These are phyloP conservation scores for Scheffersomyces stambukii DNA, from an alignment of 1,139 yeast genomes.

Conservation along the genomic window DNA sequence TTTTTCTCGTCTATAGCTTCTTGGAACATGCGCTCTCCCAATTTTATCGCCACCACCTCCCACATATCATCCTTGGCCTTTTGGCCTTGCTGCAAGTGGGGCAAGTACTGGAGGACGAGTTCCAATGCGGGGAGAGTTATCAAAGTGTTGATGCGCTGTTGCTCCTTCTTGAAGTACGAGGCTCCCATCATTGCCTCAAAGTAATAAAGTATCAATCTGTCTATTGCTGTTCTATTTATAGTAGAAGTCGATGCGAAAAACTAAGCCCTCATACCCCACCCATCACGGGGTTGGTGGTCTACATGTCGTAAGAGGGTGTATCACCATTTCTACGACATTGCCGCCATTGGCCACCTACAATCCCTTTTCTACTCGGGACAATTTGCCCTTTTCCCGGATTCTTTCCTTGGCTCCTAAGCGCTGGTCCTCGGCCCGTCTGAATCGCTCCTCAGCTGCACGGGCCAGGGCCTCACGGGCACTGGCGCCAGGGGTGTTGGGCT, in stretches of 20 bases:
- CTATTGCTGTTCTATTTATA: too few relatives aligned
- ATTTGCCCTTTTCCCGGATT: constrained; percentile 7
- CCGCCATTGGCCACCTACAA: neutral
- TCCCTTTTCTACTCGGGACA: constrained; percentile 3
- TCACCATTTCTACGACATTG: too few relatives aligned
- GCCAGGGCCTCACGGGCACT: constrained; percentile 10
- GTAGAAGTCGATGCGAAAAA: too few relatives aligned
- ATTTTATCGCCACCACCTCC: constrained; percentile 34
- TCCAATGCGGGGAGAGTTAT: constrained; percentile 28
- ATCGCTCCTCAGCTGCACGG: constrained; percentile 11
- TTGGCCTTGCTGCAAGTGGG: constrained; percentile 28
- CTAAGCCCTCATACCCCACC: too few relatives aligned
- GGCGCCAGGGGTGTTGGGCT: neutral
- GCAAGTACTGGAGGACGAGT: constrained; percentile 26
- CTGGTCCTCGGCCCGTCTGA: constrained; percentile 6
- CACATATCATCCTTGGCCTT: constrained; percentile 26
- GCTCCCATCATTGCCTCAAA: too few relatives aligned
- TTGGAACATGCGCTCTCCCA: constrained; percentile 9
- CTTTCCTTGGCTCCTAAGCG: constrained; percentile 7
- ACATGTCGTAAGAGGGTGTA: too few relatives aligned
- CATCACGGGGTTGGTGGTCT: too few relatives aligned
- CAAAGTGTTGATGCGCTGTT: constrained; percentile 19
- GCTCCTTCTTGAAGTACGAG: constrained; percentile 29
- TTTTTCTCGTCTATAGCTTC: constrained; percentile 8
- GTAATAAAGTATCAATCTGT: too few relatives aligned